Percentiles rank a stretch among this genome's conserved stretches.
phyloP scores from a whole-genome alignment of 805 yeast species.

The Cyberlindnera euphorbiae region DNA sequence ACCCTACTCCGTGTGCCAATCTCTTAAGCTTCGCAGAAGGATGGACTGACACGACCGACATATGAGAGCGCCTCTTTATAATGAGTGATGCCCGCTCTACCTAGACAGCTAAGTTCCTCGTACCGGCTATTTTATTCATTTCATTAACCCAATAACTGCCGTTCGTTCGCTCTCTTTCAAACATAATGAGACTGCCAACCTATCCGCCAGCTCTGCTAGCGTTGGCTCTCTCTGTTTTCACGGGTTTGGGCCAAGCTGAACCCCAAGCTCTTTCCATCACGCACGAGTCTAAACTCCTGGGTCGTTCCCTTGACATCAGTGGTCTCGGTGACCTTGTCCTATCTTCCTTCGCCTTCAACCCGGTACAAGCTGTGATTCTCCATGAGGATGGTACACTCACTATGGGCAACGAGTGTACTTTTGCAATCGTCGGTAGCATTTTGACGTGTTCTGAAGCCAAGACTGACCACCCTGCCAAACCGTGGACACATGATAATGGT shows the following conservation, averaged over 20 bases:
- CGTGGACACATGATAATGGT: constrained; percentile 1
- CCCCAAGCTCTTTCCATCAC: constrained; percentile 1
- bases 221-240: too few species aligned
- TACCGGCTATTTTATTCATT: too few species aligned
- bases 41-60: too few species aligned
- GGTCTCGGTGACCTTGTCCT: constrained; percentile 2
- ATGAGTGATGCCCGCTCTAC: too few species aligned
- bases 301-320: not conserved
- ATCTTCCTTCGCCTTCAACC: not conserved
- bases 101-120: too few species aligned
- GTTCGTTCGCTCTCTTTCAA: too few species aligned
- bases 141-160: too few species aligned
- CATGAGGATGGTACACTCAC: constrained; percentile 2
- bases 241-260: not conserved
- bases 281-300: not conserved
- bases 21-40: too few species aligned
- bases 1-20: too few species aligned
- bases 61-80: too few species aligned
- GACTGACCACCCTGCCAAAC: constrained; percentile 1
- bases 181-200: too few species aligned
- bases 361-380: not conserved
- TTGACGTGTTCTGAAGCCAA: not conserved
- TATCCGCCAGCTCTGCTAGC: too few species aligned
- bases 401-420: constrained; percentile 1
- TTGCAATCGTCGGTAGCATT: constrained; percentile 1